These are phyloP conservation scores for Monosporozyma servazzii DNA, from an alignment of 805 yeast genomes.

Conservation along the genomic window DNA sequence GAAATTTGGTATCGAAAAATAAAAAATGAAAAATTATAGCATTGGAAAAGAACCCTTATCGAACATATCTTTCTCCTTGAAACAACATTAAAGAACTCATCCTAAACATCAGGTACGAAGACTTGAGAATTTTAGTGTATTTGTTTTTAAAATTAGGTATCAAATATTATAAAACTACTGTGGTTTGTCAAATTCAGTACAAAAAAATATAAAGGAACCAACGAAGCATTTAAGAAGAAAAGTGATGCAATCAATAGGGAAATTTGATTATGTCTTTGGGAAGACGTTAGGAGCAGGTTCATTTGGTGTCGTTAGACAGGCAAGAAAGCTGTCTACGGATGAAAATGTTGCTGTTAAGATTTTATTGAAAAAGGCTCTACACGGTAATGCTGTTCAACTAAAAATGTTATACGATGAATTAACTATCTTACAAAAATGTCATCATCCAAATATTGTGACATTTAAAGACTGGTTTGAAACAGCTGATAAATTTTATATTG, in stretches of 20 bases:
- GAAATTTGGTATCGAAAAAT: not conserved
- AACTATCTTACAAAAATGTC: conserved; percentile 51
- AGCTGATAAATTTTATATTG: conserved; percentile 83
- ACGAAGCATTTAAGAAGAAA: not conserved
- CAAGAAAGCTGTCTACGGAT: conserved; percentile 39
- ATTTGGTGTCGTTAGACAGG: conserved; percentile 85
- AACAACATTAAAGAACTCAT: not conserved
- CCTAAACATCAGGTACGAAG: not conserved
- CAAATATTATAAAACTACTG: not conserved
- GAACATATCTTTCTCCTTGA: not conserved
- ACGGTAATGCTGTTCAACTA: conserved; percentile 52
- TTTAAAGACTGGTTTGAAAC: conserved; percentile 91
- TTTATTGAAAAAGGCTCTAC: conserved; percentile 72
- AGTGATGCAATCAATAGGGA: conserved; percentile 30
- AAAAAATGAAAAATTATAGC: not conserved
- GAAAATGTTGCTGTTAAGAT: conserved; percentile 91
- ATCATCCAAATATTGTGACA: conserved; percentile 82
- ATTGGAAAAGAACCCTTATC: not conserved
- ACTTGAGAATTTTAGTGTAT: not conserved
- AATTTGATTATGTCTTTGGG: conserved; percentile 65
- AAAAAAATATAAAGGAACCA: not conserved
- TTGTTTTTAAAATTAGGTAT: not conserved
- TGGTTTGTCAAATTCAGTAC: not conserved
- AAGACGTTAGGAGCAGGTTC: conserved; percentile 90
- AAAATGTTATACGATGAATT: conserved; percentile 74